Evolutionary conservation across 148 eudicot species (phyloP).

Genomic region (Rheum nobile): DNA sequence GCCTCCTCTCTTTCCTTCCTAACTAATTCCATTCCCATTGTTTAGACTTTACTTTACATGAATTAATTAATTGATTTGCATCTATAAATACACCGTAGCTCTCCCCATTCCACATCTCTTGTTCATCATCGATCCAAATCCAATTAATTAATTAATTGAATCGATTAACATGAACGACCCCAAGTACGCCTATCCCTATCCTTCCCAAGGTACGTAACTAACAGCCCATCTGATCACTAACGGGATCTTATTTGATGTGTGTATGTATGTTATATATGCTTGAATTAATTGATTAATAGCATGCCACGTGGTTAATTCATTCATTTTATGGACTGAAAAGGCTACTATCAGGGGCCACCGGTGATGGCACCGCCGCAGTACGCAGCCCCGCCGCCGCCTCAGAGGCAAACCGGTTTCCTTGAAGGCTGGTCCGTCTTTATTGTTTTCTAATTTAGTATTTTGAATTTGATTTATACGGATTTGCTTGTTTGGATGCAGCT

Average conservation of each 20-base stretch:
- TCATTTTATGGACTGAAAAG: conserved; percentile 9
- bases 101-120: too few relatives aligned
- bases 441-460: too few relatives aligned
- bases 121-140: too few relatives aligned
- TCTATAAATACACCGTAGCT: background rate
- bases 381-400: conserved; percentile 23
- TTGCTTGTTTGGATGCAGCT: background rate
- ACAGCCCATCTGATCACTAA: too few relatives aligned
- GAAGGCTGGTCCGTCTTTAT: conserved; percentile 21
- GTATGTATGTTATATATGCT: too few relatives aligned
- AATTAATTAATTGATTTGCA: background rate
- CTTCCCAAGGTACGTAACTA: background rate
- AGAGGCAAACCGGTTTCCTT: conserved; percentile 26
- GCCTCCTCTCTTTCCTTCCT: background rate
- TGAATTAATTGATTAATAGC: too few relatives aligned
- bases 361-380: conserved; percentile 49
- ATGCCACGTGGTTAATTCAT: too few relatives aligned
- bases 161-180: conserved; percentile 1
- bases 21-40: too few relatives aligned
- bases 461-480: too few relatives aligned
- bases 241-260: too few relatives aligned
- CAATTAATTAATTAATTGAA: too few relatives aligned
- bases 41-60: too few relatives aligned
- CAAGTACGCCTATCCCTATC: conserved; percentile 3
- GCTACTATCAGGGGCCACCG: conserved; percentile 44